Evolutionary conservation across 306 rosid genomes (phyloP).

Genomic region (Dryas drummondii): DNA sequence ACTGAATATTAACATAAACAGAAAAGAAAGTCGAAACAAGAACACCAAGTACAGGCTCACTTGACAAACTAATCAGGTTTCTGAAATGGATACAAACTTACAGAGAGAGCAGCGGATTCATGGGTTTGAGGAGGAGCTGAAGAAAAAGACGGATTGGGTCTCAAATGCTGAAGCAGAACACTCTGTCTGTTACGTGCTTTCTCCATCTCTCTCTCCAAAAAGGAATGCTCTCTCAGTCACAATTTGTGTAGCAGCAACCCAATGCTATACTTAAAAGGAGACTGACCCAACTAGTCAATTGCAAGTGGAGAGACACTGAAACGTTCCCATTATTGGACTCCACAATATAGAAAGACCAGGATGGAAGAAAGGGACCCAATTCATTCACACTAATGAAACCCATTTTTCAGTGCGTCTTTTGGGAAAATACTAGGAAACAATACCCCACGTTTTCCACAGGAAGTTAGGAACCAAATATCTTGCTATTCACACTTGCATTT

Average conservation of each 20-base stretch:
- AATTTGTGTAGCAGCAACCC: background rate
- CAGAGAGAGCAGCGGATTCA: conserved; percentile 53
- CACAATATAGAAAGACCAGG: too few species aligned
- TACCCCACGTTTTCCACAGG: background rate
- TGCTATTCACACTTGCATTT: background rate
- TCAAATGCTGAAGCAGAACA: conserved; percentile 61
- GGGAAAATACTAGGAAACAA: background rate
- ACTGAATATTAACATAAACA: background rate
- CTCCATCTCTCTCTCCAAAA: conserved; percentile 50
- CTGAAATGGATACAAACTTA: conserved; percentile 27
- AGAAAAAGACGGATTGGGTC: conserved; percentile 53
- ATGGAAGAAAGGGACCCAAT: background rate
- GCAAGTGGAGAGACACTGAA: background rate
- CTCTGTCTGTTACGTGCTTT: conserved; percentile 70
- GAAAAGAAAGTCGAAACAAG: background rate
- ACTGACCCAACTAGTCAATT: background rate
- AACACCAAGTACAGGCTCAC: background rate
- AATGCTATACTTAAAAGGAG: background rate
- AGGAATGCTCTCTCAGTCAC: background rate
- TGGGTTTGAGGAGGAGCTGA: conserved; percentile 15
- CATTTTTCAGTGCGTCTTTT: background rate
- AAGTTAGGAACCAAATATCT: background rate
- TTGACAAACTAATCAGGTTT: background rate
- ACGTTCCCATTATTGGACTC: too few species aligned
- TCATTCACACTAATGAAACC: background rate